Base-by-base conservation (phyloP, 768 basidiomycete genomes). In the Termitomyces sp. region DNA sequence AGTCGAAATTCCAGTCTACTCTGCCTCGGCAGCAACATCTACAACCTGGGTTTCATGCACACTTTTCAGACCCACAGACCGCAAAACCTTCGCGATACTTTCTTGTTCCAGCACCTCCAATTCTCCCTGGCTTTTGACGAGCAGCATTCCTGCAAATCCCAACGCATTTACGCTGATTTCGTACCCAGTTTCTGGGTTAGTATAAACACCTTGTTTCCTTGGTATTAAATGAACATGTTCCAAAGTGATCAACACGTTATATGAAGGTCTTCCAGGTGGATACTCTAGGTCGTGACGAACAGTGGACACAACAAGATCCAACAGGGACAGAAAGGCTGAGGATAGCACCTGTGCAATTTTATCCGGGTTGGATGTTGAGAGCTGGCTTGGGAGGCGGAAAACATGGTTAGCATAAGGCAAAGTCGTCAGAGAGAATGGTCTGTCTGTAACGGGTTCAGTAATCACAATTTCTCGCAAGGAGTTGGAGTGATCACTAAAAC, bases 211-310 rank as follows among this genome's bases (percentile, higher is more conserved):
- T 32, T 72, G 70, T 48, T 76, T 76, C 39, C 95, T 84, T 30
- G 95, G 95, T 64, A 98, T 83, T 55, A 97, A 56, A 69, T 96
- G 86, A 56, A 98, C 74, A 72, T 98, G 94, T 57, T 89, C 84
- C 58, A 85, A 72, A 11, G 92, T 93, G 54, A 94, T 72, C 57
- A 94, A 71, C 58, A 88, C 84, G 66, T 94, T 95, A 75, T 91
- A 95, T 32, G 91, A 91, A 1, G 86, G 87, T 49, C 75, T 75
- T 32, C 87, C 85, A 2, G 75, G 43, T 2, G 85, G 86, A 50
- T 87, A 86, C 37, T 77, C 73, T 37, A 82, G 73, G 52, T 84
- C 81, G 63, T 87, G 83, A 51, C 89, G 84, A 58, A 88, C 77
- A 17, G 85, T 88, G 32, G 84, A 86, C 65, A 94, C 79, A 42